Percentiles rank a stretch among this genome's conserved stretches.
Conservation (phyloP, 1,139 yeast species). For the Pichia kudriavzevii region DNA sequence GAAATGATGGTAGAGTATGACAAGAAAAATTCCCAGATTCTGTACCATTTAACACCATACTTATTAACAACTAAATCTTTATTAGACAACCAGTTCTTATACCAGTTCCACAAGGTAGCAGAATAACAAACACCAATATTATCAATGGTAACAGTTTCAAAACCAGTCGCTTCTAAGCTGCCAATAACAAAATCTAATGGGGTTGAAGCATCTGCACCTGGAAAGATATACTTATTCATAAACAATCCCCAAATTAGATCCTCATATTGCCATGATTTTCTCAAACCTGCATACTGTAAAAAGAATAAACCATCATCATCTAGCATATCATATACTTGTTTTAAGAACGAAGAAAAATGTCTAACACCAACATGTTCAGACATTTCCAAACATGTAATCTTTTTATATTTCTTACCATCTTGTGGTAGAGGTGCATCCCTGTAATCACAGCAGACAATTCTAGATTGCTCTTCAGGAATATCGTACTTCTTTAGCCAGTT, state of each 20-base stretch:
- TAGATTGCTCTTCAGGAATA: slow-evolving; percentile 58
- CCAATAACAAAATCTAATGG: slow-evolving; percentile 80
- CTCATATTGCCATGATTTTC: slow-evolving; percentile 93
- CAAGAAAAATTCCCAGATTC: slow-evolving; percentile 90
- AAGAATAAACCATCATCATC: slow-evolving; percentile 88
- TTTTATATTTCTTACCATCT: slow-evolving; percentile 57
- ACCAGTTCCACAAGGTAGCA: slow-evolving; percentile 91
- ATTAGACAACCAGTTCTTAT: slow-evolving; percentile 89
- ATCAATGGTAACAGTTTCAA: slow-evolving; percentile 78
- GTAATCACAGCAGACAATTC: slow-evolving; percentile 78
- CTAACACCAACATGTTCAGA: slow-evolving; percentile 95
- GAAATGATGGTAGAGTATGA: slow-evolving; percentile 76
- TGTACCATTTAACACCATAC: slow-evolving; percentile 85
- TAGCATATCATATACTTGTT: slow-evolving; percentile 76
- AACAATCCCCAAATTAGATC: slow-evolving; percentile 91
- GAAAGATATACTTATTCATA: slow-evolving; percentile 95
- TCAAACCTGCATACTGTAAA: slow-evolving; percentile 84
- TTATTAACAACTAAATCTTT: slow-evolving; percentile 67
- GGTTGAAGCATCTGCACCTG: slow-evolving; percentile 96
- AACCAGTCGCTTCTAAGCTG: slow-evolving; percentile 74
- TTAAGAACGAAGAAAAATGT: slow-evolving; percentile 65
- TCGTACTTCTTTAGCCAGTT: slow-evolving; percentile 62
- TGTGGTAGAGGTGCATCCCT: slow-evolving; percentile 78
- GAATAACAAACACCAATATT: slow-evolving; percentile 91
- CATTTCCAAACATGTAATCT: slow-evolving; percentile 90